Percentiles rank a stretch among this genome's conserved stretches.
Conservation (phyloP, 2,329 filamentous ascomycete genomes). For the Cladosporium sp. region DNA sequence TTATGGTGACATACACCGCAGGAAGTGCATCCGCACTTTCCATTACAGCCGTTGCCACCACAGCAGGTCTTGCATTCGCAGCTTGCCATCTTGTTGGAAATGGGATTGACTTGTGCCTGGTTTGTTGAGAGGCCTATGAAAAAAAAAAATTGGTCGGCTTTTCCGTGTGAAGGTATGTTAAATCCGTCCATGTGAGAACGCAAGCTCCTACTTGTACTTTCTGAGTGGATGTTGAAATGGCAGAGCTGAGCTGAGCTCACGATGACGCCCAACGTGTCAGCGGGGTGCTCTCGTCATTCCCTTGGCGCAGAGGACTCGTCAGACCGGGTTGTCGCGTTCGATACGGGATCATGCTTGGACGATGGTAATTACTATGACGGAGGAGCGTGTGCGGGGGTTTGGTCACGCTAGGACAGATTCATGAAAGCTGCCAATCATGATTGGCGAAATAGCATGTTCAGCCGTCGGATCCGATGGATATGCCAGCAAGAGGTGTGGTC, state of each 20-base stretch:
- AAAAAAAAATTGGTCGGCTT: neutral
- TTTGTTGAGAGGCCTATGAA: neutral
- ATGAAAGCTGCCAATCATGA: neutral
- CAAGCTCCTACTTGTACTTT: neutral
- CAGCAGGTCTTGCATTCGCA: neutral
- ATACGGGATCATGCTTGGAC: neutral
- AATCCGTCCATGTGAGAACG: neutral
- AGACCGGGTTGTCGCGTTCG: neutral
- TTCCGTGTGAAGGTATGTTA: neutral
- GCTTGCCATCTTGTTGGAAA: neutral
- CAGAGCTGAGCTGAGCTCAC: neutral
- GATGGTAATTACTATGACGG: neutral
- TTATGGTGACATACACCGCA: neutral
- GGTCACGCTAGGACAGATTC: neutral
- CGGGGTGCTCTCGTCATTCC: neutral
- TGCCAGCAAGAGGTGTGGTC: neutral
- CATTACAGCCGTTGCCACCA: neutral
- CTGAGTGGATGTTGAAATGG: neutral
- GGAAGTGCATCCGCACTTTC: neutral
- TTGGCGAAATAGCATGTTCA: neutral
- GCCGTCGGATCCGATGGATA: neutral
- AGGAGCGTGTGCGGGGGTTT: neutral
- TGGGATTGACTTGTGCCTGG: neutral
- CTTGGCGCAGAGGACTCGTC: neutral
- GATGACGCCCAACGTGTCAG: neutral